Conservation (phyloP, 2,329 filamentous ascomycete species). For the Monosporascus cannonballus region DNA sequence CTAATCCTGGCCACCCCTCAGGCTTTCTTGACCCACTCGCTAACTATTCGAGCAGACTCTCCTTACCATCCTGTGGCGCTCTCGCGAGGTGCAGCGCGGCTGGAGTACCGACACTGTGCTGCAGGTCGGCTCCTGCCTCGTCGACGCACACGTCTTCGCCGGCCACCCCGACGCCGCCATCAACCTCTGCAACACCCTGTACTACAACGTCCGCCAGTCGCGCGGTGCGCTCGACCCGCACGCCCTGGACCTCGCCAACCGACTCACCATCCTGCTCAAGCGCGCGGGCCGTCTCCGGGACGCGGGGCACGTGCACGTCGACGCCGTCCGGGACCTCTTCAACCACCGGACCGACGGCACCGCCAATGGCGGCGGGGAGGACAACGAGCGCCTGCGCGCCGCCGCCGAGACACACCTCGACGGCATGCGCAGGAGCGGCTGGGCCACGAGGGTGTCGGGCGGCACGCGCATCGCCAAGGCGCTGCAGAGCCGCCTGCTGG, state of each 20-base stretch:
- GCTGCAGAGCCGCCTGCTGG: constrained; percentile 7
- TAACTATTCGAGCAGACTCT: constrained; percentile 11
- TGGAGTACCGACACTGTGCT: constrained; percentile 25
- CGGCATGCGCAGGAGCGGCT: constrained; percentile 16
- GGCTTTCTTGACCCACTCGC: neutral
- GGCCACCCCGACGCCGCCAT: constrained; percentile 22
- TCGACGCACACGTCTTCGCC: constrained; percentile 25
- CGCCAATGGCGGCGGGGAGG: constrained; percentile 3
- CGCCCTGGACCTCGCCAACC: constrained; percentile 21
- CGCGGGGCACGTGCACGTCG: constrained; percentile 23
- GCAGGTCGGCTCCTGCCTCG: constrained; percentile 23
- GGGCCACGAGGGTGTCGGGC: constrained; percentile 9
- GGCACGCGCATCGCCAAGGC: constrained; percentile 3
- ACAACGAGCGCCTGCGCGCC: constrained; percentile 10
- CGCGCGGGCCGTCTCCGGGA: constrained; percentile 20
- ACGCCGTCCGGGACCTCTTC: constrained; percentile 20
- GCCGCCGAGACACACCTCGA: constrained; percentile 15
- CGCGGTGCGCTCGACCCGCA: constrained; percentile 24
- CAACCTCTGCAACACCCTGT: constrained; percentile 24
- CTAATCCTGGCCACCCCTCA: too few species aligned
- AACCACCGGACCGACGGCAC: constrained; percentile 6
- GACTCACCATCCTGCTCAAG: constrained; percentile 22
- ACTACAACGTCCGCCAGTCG: constrained; percentile 28
- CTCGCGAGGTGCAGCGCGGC: constrained; percentile 27
- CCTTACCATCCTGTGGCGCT: constrained; percentile 26